Evolutionary conservation across 768 basidiomycete genomes (phyloP).

Genomic region (Multifurca ochricompacta): DNA sequence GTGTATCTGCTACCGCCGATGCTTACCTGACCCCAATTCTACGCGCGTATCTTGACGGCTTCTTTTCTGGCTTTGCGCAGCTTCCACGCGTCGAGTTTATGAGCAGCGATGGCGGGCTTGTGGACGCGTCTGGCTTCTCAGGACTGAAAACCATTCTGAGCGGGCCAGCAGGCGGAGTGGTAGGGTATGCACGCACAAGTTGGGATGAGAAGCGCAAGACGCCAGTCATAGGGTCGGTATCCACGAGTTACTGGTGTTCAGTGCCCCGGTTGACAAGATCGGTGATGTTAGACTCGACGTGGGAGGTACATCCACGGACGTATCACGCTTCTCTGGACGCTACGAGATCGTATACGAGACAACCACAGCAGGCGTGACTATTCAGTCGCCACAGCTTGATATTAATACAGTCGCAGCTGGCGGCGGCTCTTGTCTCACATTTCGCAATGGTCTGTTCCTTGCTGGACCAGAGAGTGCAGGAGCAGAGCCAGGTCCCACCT

Average conservation of each 20-base stretch:
- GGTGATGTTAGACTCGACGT: conserved; percentile 59
- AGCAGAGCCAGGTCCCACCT: conserved; percentile 88
- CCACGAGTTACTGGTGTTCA: neutral
- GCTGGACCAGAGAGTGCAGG: conserved; percentile 92
- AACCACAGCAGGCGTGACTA: conserved; percentile 88
- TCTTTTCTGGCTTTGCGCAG: conserved; percentile 77
- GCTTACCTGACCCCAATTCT: conserved; percentile 93
- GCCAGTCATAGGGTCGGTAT: conserved; percentile 76
- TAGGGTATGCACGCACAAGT: conserved; percentile 88
- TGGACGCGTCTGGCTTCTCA: conserved; percentile 78
- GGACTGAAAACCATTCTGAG: conserved; percentile 91
- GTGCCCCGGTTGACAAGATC: neutral
- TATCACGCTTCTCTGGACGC: conserved; percentile 84
- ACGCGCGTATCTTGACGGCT: conserved; percentile 77
- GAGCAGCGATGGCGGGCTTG: conserved; percentile 85
- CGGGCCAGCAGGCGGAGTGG: conserved; percentile 93
- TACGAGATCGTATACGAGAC: conserved; percentile 95
- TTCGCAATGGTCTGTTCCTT: conserved; percentile 83
- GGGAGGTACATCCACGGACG: conserved; percentile 95
- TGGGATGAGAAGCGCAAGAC: conserved; percentile 67
- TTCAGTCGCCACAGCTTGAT: conserved; percentile 88
- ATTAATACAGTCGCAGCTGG: conserved; percentile 97
- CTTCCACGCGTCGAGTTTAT: conserved; percentile 88
- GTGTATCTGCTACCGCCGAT: conserved; percentile 87
- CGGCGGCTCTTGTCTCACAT: conserved; percentile 84